Evolutionary conservation across 2,329 filamentous ascomycete genomes (phyloP), one percentile per base, ranked within the genome.

Genomic region (Chaetomiaceae sp.): DNA sequence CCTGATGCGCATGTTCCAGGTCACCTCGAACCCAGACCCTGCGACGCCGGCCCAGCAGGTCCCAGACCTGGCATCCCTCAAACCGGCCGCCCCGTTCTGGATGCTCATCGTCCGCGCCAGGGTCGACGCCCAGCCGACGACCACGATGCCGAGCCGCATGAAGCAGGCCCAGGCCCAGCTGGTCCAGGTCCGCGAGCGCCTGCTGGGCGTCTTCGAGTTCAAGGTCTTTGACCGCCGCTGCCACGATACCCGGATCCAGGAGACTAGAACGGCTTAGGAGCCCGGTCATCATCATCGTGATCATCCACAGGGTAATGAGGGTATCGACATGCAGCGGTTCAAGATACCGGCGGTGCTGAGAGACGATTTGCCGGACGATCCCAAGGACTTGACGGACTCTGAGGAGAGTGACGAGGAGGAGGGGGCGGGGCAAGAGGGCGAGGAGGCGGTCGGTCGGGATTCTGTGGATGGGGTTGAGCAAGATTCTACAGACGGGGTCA

Each of bases 141-240:
- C 47, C 20, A 39, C 47, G 20, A 51, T 51, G 36, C 54, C 80
- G 0, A 79, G 82, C 34, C 79, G 81, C 62, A 73, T 84, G 27
- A 72, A 76, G 40, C 76, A 80, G 59, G 80, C 73, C 0, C 74
- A 77, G 37, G 77, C 79, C n/a, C 72, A 75, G 57, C 68, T 86
- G 5, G 58, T 75, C 17, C 69, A 66, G 1, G 67, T 78, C 1
- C 71, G 73, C 31, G 68, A 66, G 12, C 74, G 80, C 47, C 69
- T 83, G 6, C 71, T 75, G 2, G 77, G 78, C 0, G 74, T 76
- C 0, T 79, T 83, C 56, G 74, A 78, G 33, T 80, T 83, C 59
- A 71, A 72, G 53, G 62, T 68, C 3, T 72, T 78, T 47, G 79
- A 82, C 57, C 75, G 80, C 46, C 75, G 75, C 54, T 73, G 75